Evolutionary conservation across 495 filamentous ascomycete genomes (phyloP).

Genomic region (Annulohypoxylon stygium): DNA sequence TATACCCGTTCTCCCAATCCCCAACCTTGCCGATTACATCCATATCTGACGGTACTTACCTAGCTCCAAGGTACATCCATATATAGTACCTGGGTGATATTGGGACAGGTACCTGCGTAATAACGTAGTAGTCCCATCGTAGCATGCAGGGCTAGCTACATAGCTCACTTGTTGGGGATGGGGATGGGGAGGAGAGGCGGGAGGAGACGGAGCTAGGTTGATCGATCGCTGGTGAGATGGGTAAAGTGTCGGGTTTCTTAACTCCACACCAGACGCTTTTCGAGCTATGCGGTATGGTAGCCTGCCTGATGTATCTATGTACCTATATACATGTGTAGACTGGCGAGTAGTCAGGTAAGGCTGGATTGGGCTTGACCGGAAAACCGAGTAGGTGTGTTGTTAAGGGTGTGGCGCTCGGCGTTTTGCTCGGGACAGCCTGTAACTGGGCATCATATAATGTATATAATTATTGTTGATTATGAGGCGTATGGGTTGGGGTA

Average conservation of each 20-base stretch:
- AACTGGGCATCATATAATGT: not conserved
- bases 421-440: not conserved
- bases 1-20: not conserved
- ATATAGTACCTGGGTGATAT: not conserved
- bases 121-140: not conserved
- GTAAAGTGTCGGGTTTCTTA: not conserved
- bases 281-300: no score
- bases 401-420: not conserved
- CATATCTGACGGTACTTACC: not conserved
- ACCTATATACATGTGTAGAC: not conserved
- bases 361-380: not conserved
- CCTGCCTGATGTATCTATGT: no score
- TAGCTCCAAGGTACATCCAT: not conserved
- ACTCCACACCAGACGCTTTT: not conserved
- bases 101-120: not conserved
- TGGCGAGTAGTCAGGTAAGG: not conserved
- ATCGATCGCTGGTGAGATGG: not conserved
- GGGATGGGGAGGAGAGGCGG: not conserved
- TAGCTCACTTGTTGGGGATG: conserved; percentile 12
- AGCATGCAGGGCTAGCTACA: not conserved
- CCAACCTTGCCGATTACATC: not conserved
- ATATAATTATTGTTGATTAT: not conserved
- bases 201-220: not conserved
- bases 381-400: not conserved
- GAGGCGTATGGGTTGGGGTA: not conserved